phyloP scores from a whole-genome alignment of 306 rosid genomes.

The Comarum palustre region DNA sequence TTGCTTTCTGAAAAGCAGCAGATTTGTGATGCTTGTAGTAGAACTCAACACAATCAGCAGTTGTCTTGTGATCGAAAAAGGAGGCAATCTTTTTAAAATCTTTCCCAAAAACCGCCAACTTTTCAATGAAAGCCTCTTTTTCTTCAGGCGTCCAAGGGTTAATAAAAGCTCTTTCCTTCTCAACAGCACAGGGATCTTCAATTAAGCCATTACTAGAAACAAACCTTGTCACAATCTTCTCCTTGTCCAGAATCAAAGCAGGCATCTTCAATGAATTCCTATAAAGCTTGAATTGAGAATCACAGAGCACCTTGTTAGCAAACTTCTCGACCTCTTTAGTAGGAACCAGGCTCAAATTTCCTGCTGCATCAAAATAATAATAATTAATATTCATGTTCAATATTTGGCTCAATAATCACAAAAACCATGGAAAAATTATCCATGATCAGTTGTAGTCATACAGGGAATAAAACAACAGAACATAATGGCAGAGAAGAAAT shows the following conservation, averaged over 20 bases:
- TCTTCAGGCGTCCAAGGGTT: constrained; percentile 88
- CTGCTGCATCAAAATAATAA: constrained; percentile 37
- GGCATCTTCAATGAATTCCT: constrained; percentile 83
- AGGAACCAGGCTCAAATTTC: constrained; percentile 55
- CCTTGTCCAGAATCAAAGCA: constrained; percentile 72
- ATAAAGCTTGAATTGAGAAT: constrained; percentile 49
- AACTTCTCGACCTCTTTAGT: constrained; percentile 49
- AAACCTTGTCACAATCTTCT: constrained; percentile 60
- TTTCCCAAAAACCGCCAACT: constrained; percentile 63
- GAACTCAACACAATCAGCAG: constrained; percentile 91
- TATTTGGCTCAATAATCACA: background rate
- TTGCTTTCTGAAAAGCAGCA: constrained; percentile 63
- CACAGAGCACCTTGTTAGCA: constrained; percentile 63
- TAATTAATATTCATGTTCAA: background rate
- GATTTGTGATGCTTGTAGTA: constrained; percentile 93
- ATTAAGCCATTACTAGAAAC: constrained; percentile 73
- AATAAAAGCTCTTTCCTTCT: constrained; percentile 72
- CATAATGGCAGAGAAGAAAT: background rate
- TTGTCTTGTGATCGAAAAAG: constrained; percentile 81
- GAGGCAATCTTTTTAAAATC: constrained; percentile 79
- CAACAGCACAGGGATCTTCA: constrained; percentile 82
- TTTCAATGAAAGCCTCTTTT: constrained; percentile 60
- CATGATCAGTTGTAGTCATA: background rate
- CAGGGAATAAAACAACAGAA: background rate
- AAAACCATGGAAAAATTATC: background rate